A percentile compares a stretch with the other conserved stretches of the same genome.
Evolutionary conservation across 2,329 filamentous ascomycete genomes (phyloP).

Genomic region (Fusarium aywerte): DNA sequence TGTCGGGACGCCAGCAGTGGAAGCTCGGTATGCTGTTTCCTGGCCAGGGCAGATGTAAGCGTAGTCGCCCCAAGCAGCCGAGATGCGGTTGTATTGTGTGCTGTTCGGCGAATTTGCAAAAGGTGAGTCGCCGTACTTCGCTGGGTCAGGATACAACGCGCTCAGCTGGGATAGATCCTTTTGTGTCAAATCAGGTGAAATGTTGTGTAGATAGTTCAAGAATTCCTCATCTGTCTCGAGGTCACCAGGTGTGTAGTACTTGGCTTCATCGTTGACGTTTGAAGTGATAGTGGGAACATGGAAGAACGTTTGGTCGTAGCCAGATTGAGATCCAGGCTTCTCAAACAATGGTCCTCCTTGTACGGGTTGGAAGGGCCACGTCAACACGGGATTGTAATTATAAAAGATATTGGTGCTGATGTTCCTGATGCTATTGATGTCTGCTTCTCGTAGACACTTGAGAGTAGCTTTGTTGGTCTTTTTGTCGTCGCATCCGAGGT

Average conservation of each 20-base stretch:
- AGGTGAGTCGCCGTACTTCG: slow-evolving; percentile 48
- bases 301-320: slow-evolving; percentile 52
- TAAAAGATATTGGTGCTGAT: slow-evolving; percentile 54
- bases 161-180: slow-evolving; percentile 47
- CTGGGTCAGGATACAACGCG: slow-evolving; percentile 52
- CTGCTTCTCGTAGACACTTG: slow-evolving; percentile 52
- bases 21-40: slow-evolving; percentile 56
- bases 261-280: slow-evolving; percentile 52
- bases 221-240: slow-evolving; percentile 53
- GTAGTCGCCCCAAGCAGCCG: slow-evolving; percentile 58
- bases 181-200: slow-evolving; percentile 45
- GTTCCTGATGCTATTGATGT: slow-evolving; percentile 51
- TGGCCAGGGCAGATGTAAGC: slow-evolving; percentile 58
- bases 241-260: slow-evolving; percentile 48
- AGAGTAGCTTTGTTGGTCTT: slow-evolving; percentile 50
- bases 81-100: slow-evolving; percentile 57
- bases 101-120: slow-evolving; percentile 54
- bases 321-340: slow-evolving; percentile 57
- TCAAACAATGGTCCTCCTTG: slow-evolving; percentile 59
- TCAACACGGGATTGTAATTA: slow-evolving; percentile 53
- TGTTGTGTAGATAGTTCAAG: slow-evolving; percentile 52
- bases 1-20: slow-evolving; percentile 48
- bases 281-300: slow-evolving; percentile 53
- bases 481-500: slow-evolving; percentile 46
- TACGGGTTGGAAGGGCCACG: slow-evolving; percentile 62